Conservation (phyloP, 2,329 filamentous ascomycete species). For the Myrmaecium sp. region DNA sequence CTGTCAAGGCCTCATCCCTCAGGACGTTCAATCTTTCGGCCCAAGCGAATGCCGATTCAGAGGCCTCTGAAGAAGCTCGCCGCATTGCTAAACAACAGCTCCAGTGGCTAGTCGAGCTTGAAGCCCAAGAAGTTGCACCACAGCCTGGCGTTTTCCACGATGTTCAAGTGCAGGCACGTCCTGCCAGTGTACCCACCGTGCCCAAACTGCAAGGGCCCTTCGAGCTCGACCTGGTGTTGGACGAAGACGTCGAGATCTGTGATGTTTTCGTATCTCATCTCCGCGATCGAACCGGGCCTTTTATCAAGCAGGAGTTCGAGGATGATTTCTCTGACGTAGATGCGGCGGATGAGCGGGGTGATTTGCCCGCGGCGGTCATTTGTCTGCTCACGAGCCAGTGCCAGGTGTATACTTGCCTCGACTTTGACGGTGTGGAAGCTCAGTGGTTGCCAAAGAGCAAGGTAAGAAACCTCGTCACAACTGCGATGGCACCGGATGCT, state of each 20-base stretch:
- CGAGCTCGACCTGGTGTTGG: constrained; percentile 31
- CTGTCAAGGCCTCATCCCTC: constrained; percentile 3
- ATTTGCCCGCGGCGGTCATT: constrained; percentile 38
- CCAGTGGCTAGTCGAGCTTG: constrained; percentile 39
- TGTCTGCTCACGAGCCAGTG: constrained; percentile 39
- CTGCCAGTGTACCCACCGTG: constrained; percentile 35
- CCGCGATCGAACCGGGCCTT: constrained; percentile 20
- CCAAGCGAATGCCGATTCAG: constrained; percentile 22
- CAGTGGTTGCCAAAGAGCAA: constrained; percentile 40
- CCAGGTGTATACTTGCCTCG: constrained; percentile 41
- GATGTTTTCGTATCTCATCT: constrained; percentile 41
- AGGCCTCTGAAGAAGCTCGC: constrained; percentile 24
- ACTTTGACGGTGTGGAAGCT: constrained; percentile 43
- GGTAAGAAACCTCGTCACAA: constrained; percentile 7
- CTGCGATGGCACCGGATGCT: constrained; percentile 1
- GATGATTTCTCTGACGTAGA: constrained; percentile 36
- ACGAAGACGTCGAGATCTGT: constrained; percentile 38
- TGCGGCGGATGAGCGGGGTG: constrained; percentile 26
- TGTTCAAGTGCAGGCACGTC: constrained; percentile 39
- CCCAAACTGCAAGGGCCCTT: constrained; percentile 48
- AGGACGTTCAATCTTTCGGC: constrained; percentile 20
- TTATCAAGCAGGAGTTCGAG: constrained; percentile 22
- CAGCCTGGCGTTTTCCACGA: constrained; percentile 24
- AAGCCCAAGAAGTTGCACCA: constrained; percentile 32
- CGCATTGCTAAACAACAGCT: constrained; percentile 36